Conservation (phyloP, 2,329 filamentous ascomycete species). For the Pseudohalonectria lignicola region DNA sequence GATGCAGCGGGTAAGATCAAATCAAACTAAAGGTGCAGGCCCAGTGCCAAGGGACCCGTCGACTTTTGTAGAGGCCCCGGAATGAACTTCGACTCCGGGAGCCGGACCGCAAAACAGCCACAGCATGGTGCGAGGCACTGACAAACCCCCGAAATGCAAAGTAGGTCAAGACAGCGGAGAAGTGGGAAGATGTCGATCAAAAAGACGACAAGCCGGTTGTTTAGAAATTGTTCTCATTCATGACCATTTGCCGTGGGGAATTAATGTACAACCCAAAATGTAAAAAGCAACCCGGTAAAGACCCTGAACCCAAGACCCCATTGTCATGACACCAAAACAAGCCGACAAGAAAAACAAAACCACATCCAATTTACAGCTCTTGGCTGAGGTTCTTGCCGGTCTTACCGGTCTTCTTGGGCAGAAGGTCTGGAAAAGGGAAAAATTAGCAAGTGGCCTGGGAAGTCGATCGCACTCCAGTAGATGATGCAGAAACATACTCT, state of each 20-base stretch:
- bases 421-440: constrained; percentile 57
- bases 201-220: too few species aligned
- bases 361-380: constrained; percentile 61
- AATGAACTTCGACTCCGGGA: too few species aligned
- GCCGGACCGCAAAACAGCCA: too few species aligned
- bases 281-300: constrained; percentile 53
- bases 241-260: constrained; percentile 54
- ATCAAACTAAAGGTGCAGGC: too few species aligned
- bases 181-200: too few species aligned
- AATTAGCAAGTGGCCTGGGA: constrained; percentile 10
- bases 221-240: constrained; percentile 48
- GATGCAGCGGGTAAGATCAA: too few species aligned
- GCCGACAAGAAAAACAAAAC: constrained; percentile 47
- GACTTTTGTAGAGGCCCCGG: too few species aligned
- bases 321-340: constrained; percentile 71
- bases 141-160: too few species aligned
- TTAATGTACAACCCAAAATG: constrained; percentile 63
- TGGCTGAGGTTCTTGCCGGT: constrained; percentile 83
- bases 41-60: too few species aligned
- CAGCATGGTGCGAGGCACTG: too few species aligned
- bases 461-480: too few species aligned
- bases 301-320: constrained; percentile 64
- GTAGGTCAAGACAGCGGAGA: too few species aligned
- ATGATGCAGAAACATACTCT: constrained; percentile 54
- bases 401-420: constrained; percentile 99